Conservation (phyloP, 805 yeast species). For the Candida wancherniae region DNA sequence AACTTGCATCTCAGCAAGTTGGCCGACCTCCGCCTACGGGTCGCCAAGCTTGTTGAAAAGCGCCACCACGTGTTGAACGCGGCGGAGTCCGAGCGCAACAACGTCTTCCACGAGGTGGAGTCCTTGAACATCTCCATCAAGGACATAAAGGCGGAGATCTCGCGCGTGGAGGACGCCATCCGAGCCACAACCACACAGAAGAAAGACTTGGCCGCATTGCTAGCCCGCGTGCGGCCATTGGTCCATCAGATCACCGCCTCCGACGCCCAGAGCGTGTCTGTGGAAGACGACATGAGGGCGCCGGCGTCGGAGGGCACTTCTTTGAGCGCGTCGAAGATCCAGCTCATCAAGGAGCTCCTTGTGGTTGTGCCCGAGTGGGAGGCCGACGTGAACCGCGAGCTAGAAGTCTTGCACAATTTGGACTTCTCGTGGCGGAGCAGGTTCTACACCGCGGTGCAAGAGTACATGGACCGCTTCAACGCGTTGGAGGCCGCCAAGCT, state of each 20-base stretch:
- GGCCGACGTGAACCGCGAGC: constrained; percentile 25
- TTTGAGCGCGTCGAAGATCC: too few species aligned
- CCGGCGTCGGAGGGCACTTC: constrained; percentile 3
- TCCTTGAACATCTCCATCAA: constrained; percentile 14
- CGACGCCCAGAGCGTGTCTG: too few species aligned
- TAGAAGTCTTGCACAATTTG: constrained; percentile 19
- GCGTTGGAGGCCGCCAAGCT: constrained; percentile 25
- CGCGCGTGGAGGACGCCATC: constrained; percentile 23
- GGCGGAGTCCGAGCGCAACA: constrained; percentile 7
- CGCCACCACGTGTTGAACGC: constrained; percentile 6
- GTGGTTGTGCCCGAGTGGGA: constrained; percentile 34
- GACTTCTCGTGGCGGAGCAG: constrained; percentile 30
- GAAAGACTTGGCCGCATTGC: constrained; percentile 15
- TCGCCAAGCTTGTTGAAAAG: constrained; percentile 11
- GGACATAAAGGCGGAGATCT: constrained; percentile 19
- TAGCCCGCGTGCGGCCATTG: constrained; percentile 22
- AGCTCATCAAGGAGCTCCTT: constrained; percentile 21
- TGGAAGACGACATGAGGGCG: too few species aligned
- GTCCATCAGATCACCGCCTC: constrained; percentile 1
- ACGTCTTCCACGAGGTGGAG: constrained; percentile 4
- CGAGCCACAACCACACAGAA: constrained; percentile 21
- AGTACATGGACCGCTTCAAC: constrained; percentile 25
- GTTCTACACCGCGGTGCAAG: constrained; percentile 26
- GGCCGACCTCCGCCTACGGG: constrained; percentile 11
- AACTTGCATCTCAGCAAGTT: constrained; percentile 9